Evolutionary conservation across 1,139 yeast species (phyloP).

Genomic region (Casaregolazyma lundiana): DNA sequence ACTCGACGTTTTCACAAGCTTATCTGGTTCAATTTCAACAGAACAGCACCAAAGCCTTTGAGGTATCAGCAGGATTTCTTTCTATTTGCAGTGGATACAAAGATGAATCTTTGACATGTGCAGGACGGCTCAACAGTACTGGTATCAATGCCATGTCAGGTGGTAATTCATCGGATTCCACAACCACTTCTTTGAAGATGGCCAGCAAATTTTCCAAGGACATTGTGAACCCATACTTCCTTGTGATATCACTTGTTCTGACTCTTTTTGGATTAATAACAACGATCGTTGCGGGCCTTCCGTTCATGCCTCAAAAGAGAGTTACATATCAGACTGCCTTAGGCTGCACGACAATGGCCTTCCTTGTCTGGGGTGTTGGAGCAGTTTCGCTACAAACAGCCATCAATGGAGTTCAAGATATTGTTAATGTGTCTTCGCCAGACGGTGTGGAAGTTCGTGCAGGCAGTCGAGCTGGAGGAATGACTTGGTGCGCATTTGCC

Average conservation of each 20-base stretch:
- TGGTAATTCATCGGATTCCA: conserved; percentile 29
- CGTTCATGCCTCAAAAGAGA: conserved; percentile 46
- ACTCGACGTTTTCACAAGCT: conserved; percentile 42
- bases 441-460: conserved; percentile 40
- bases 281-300: too few relatives aligned
- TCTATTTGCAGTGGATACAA: conserved; percentile 20
- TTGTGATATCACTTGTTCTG: conserved; percentile 47
- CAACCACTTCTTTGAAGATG: conserved; percentile 40
- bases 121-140: conserved; percentile 10
- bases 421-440: conserved; percentile 52
- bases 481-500: conserved; percentile 60
- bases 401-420: conserved; percentile 40
- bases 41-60: conserved; percentile 9
- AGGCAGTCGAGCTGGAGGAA: conserved; percentile 54
- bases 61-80: conserved; percentile 47
- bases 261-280: conserved; percentile 41
- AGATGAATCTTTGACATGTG: conserved; percentile 7
- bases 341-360: conserved; percentile 37
- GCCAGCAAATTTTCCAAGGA: conserved; percentile 41
- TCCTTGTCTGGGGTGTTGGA: conserved; percentile 62
- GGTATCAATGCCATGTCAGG: conserved; percentile 24
- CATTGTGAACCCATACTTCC: conserved; percentile 51
- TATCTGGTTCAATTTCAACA: conserved; percentile 41
- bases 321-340: conserved; percentile 38
- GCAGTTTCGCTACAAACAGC: conserved; percentile 68